Evolutionary conservation across 352 stramenopile species (phyloP).

Genomic region (Phytopythium litorale): DNA sequence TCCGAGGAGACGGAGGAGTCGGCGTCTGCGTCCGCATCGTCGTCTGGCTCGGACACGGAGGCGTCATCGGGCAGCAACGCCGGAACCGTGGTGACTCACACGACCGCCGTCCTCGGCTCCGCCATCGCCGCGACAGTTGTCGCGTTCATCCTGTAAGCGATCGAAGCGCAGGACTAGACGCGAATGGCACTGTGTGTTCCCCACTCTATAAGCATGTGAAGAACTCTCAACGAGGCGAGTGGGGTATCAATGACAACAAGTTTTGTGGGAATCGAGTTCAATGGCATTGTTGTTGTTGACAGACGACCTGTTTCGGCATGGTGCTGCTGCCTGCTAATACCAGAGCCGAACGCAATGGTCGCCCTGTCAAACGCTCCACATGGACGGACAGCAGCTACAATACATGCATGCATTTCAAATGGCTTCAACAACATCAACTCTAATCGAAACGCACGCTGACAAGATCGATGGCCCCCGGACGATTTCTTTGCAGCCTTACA

Average conservation of each 20-base stretch:
- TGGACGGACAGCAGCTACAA: no score
- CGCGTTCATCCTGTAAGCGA: constrained; percentile 25
- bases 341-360: no score
- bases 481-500: neutral
- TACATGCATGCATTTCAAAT: no score
- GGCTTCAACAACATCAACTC: no score
- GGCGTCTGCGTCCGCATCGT: constrained; percentile 15
- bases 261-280: neutral
- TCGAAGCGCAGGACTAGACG: neutral
- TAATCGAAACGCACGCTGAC: no score
- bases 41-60: constrained; percentile 11
- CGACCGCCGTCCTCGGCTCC: constrained; percentile 14
- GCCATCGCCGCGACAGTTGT: constrained; percentile 13
- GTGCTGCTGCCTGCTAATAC: no score
- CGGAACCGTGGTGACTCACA: constrained; percentile 8
- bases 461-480: no score
- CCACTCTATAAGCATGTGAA: neutral
- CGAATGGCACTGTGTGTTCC: neutral
- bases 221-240: neutral
- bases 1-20: constrained; percentile 13
- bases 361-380: no score
- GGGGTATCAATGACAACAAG: neutral
- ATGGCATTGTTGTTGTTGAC: no score
- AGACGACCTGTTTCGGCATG: no score
- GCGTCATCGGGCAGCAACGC: constrained; percentile 16